phyloP scores from a whole-genome alignment of 106 monocot genomes.

The Acorus gramineus region DNA sequence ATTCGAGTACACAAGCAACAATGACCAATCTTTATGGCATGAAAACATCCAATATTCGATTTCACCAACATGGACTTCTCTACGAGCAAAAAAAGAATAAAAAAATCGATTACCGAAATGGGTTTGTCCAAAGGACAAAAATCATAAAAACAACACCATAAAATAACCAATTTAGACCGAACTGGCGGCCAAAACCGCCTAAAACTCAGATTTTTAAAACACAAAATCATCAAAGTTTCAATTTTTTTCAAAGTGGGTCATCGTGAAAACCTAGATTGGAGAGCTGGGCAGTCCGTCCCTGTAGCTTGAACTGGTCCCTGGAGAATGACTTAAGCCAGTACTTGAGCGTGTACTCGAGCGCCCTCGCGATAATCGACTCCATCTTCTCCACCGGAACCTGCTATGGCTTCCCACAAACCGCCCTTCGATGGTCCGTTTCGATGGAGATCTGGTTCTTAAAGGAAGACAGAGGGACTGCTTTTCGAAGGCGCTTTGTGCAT shows the following conservation, averaged over 20 bases:
- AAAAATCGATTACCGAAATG: no score
- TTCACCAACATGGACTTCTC: no score
- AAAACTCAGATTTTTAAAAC: not conserved
- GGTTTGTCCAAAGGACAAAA: no score
- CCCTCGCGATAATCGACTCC: conserved; percentile 94
- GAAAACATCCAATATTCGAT: no score
- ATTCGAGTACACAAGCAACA: no score
- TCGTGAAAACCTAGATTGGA: conserved; percentile 67
- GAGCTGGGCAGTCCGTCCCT: conserved; percentile 92
- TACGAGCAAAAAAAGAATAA: no score
- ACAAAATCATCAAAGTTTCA: not conserved
- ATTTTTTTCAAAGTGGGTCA: not conserved
- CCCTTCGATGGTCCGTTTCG: not conserved
- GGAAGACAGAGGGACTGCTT: no score
- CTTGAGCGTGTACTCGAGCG: conserved; percentile 98
- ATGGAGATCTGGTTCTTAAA: not conserved
- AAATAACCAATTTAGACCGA: no score
- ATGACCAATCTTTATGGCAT: no score
- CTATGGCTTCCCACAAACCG: not conserved
- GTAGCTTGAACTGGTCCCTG: conserved; percentile 98
- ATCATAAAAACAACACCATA: no score
- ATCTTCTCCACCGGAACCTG: conserved; percentile 13
- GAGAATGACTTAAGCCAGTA: conserved; percentile 99
- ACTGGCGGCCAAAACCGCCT: not conserved
- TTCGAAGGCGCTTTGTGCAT: no score